A percentile compares a stretch with the other conserved stretches of the same genome.
phyloP scores from a whole-genome alignment of 345 rosid species.

The Camelina neglecta region DNA sequence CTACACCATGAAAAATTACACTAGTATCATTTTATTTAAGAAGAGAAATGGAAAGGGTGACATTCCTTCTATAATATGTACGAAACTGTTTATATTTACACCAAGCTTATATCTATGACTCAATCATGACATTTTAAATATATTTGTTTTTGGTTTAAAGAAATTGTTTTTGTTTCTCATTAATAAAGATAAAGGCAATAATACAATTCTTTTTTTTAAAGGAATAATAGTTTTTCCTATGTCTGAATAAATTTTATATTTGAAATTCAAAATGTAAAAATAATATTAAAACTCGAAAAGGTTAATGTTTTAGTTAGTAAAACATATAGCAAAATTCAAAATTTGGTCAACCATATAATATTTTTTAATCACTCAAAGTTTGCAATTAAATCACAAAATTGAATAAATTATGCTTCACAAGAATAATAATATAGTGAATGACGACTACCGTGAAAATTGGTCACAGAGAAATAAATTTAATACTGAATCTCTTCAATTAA shows the following conservation, averaged over 20 bases:
- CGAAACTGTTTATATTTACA: conserved; percentile 39
- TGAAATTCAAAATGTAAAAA: too few relatives aligned
- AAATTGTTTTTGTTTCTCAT: too few relatives aligned
- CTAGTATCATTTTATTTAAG: background rate
- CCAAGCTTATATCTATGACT: background rate
- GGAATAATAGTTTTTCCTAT: too few relatives aligned
- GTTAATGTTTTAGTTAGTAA: background rate
- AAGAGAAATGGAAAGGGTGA: conserved; percentile 26
- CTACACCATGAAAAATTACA: background rate
- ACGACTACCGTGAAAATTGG: background rate
- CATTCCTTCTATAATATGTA: conserved; percentile 39
- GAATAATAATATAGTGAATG: background rate
- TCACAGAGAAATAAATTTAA: background rate
- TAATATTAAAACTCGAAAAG: too few relatives aligned
- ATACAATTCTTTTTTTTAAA: too few relatives aligned
- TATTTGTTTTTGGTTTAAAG: background rate
- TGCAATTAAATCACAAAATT: background rate
- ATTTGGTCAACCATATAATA: background rate
- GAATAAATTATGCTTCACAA: too few relatives aligned
- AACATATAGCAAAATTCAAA: background rate
- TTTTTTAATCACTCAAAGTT: background rate
- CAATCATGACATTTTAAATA: background rate
- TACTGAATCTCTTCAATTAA: background rate
- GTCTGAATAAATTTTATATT: too few relatives aligned
- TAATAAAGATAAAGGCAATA: too few relatives aligned